Conservation (phyloP, 78 protist genomes). For the Isochrysis galbana region DNA sequence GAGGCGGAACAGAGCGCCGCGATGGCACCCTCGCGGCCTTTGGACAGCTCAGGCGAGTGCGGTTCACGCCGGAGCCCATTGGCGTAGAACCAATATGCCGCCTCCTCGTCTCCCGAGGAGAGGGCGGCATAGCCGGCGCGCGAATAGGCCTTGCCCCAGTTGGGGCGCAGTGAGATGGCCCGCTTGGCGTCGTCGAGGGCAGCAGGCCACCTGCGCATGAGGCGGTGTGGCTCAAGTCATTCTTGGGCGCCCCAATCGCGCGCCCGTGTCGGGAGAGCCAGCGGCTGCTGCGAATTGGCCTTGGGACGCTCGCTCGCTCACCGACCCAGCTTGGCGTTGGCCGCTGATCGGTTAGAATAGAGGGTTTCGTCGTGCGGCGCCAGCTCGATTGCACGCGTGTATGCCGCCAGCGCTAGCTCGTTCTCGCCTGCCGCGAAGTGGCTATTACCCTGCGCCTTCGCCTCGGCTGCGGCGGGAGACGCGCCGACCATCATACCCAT, state of each 20-base stretch:
- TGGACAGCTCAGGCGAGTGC: neutral
- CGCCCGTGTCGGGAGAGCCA: too few relatives aligned
- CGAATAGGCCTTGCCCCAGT: neutral
- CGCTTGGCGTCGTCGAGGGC: constrained; percentile 15
- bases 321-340: neutral
- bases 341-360: neutral
- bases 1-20: neutral
- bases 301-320: too few relatives aligned
- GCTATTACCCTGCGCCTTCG: neutral
- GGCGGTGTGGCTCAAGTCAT: too few relatives aligned
- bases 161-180: neutral
- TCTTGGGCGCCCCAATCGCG: too few relatives aligned
- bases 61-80: neutral
- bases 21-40: neutral
- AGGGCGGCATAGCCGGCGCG: constrained; percentile 2
- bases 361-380: neutral
- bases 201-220: neutral
- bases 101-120: neutral
- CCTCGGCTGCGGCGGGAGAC: neutral
- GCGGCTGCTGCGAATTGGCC: too few relatives aligned
- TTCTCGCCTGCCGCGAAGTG: neutral
- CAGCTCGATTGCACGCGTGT: neutral
- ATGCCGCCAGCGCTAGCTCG: neutral
- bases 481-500: neutral
- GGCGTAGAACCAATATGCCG: neutral